Base-by-base conservation (phyloP, 2,329 filamentous ascomycete species). In the Neonectria ditissima region DNA sequence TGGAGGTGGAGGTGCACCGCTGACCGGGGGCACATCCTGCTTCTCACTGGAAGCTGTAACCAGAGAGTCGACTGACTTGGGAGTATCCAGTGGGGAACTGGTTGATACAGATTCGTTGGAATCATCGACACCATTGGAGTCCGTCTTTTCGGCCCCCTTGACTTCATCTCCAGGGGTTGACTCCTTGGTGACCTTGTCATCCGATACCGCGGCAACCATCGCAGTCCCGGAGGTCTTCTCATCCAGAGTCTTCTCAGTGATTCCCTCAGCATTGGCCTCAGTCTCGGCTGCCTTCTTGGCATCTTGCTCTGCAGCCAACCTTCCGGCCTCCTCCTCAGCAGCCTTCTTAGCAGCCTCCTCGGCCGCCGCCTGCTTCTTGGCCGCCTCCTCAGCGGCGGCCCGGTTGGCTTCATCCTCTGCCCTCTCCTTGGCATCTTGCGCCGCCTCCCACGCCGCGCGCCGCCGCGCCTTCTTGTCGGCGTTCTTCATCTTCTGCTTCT, bases 401-500 rank as follows among this genome's bases (percentile, higher is more conserved):
- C 58, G 65, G 26, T 68, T 63, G 7, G 62, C 56, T 41, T 66
- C 68, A n/a, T 63, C 65, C 63, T 70, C 69, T 11, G 65, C 69
- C 20, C 53, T 65, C 51, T 79, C 78, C 13, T 75, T 74, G 22
- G 74, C 71, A 44, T 76, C 72, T 20, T 74, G 70, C 43, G 73
- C 69, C 5, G 67, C 71, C 44, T 75, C 71, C 67, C 71, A 73
- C 50, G 70, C 68, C 26, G 55, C 73, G 39, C 72, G 76, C 63
- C 65, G 71, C 2, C 62, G 65, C 53, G 78, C 69, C 48, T 78
- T 77, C 66, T 79, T 81, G 9, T 80, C 75, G 0, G 65, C 68
- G 48, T 79, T 78, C 68, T 82, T 80, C 59, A 80, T 77, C 13
- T 71, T 77, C 63, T 82, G 78, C 72, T 76, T 80, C 75, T 75